These are phyloP conservation scores for Biscogniauxia mediterranea DNA, from an alignment of 2,329 filamentous ascomycete genomes.

Conservation along the genomic window DNA sequence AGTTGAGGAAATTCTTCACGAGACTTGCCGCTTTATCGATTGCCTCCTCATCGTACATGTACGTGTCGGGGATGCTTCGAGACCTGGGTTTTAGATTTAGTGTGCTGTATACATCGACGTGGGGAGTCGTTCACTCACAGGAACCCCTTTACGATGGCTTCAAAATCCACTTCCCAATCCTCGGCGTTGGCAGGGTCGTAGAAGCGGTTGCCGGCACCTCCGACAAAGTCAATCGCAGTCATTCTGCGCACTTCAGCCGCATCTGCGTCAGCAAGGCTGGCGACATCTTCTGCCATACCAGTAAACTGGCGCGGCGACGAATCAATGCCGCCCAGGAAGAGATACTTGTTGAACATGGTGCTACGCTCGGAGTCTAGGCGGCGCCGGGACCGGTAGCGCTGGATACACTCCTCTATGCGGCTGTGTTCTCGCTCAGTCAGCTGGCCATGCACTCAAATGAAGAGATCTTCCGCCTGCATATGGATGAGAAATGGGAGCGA, in stretches of 20 bases:
- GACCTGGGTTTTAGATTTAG: constrained; percentile 41
- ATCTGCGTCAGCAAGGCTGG: constrained; percentile 54
- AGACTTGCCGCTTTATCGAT: constrained; percentile 64
- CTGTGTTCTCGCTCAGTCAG: constrained; percentile 38
- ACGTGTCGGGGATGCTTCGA: constrained; percentile 53
- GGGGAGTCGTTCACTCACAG: constrained; percentile 52
- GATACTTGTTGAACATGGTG: constrained; percentile 73
- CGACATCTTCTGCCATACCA: constrained; percentile 52
- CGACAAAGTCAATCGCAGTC: constrained; percentile 60
- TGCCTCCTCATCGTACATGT: constrained; percentile 52
- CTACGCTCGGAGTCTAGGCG: constrained; percentile 65
- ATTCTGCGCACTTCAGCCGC: constrained; percentile 63
- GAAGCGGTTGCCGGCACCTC: constrained; percentile 44
- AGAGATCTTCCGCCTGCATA: not conserved
- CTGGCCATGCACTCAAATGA: not conserved
- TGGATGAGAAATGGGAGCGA: not conserved
- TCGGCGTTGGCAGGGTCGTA: constrained; percentile 49
- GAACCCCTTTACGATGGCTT: constrained; percentile 73
- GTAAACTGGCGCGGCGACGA: constrained; percentile 55
- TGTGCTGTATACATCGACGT: constrained; percentile 1
- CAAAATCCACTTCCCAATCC: constrained; percentile 80
- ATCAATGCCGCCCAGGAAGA: constrained; percentile 80
- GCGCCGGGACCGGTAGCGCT: constrained; percentile 74
- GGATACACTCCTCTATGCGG: constrained; percentile 82
- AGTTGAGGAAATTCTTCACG: constrained; percentile 84